These are phyloP conservation scores for Astragalus glycyphyllos DNA, from an alignment of 306 rosid species.

Conservation along the genomic window DNA sequence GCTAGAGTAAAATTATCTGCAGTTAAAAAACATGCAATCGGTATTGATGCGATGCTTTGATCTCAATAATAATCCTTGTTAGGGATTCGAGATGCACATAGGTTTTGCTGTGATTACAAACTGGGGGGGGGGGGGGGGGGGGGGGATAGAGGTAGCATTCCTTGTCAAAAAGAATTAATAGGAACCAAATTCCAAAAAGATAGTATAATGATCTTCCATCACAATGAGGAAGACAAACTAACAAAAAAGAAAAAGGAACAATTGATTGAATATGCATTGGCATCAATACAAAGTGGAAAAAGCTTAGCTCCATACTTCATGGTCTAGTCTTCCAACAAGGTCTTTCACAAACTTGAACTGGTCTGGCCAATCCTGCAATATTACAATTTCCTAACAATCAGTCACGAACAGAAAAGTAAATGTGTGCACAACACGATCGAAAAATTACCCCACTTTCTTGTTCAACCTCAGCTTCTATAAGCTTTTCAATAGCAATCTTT, in stretches of 20 bases:
- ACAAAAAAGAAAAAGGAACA: not conserved
- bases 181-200: conserved; percentile 31
- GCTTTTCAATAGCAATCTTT: conserved; percentile 78
- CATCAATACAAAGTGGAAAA: conserved; percentile 40
- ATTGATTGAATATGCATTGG: conserved; percentile 25
- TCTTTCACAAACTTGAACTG: conserved; percentile 66
- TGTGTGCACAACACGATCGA: not conserved
- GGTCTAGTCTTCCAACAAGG: conserved; percentile 77
- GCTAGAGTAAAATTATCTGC: conserved; percentile 16
- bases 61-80: conserved; percentile 26
- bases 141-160: no score
- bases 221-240: conserved; percentile 25
- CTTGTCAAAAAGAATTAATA: conserved; percentile 29
- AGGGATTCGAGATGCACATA: conserved; percentile 12
- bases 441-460: conserved; percentile 64
- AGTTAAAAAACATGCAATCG: conserved; percentile 22
- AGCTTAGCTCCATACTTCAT: conserved; percentile 69
- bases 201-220: conserved; percentile 10
- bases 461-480: conserved; percentile 61
- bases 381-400: conserved; percentile 25
- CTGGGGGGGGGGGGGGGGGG: no score
- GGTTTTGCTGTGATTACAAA: no score
- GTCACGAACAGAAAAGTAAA: not conserved
- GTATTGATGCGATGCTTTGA: conserved; percentile 23
- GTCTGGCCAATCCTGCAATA: conserved; percentile 78